A percentile compares a stretch with the other conserved stretches of the same genome.
These are phyloP conservation scores for Vitis riparia DNA, from an alignment of 164 flowering plant genomes.

Conservation along the genomic window DNA sequence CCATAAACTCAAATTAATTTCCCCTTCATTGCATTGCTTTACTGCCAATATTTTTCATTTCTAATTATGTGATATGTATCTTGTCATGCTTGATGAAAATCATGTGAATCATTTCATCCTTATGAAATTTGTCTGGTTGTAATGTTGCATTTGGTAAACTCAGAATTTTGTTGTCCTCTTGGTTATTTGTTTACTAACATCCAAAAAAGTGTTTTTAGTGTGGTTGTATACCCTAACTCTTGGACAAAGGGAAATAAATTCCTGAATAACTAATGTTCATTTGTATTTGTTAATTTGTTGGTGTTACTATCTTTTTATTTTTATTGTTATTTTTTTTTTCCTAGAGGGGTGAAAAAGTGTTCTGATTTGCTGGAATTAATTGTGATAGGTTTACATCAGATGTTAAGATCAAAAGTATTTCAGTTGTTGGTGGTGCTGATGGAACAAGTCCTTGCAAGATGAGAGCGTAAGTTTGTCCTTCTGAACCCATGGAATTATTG, in stretches of 20 bases:
- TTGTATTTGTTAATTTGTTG: too few species aligned
- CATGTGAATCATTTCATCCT: background rate
- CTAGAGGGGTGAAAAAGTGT: background rate
- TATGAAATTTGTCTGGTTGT: background rate
- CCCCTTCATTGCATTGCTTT: too few species aligned
- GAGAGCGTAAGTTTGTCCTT: conserved; percentile 74
- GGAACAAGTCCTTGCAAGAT: conserved; percentile 94
- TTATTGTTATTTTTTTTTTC: too few species aligned
- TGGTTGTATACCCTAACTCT: too few species aligned
- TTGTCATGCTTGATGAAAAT: background rate
- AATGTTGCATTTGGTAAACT: background rate
- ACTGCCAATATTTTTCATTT: background rate
- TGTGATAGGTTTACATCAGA: conserved; percentile 79
- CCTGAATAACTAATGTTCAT: too few species aligned
- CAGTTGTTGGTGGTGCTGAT: conserved; percentile 90
- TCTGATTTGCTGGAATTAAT: conserved; percentile 1
- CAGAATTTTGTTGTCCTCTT: background rate
- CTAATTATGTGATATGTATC: background rate
- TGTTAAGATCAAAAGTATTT: conserved; percentile 93
- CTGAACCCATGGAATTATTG: background rate
- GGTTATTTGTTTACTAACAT: background rate
- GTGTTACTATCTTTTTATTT: too few species aligned
- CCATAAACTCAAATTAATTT: too few species aligned
- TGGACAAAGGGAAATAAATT: too few species aligned
- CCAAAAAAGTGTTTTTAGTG: too few species aligned